A percentile compares a stretch with the other conserved stretches of the same genome.
These are phyloP conservation scores for Mesembryanthemum crystallinum DNA, from an alignment of 148 eudicot species.

Conservation along the genomic window DNA sequence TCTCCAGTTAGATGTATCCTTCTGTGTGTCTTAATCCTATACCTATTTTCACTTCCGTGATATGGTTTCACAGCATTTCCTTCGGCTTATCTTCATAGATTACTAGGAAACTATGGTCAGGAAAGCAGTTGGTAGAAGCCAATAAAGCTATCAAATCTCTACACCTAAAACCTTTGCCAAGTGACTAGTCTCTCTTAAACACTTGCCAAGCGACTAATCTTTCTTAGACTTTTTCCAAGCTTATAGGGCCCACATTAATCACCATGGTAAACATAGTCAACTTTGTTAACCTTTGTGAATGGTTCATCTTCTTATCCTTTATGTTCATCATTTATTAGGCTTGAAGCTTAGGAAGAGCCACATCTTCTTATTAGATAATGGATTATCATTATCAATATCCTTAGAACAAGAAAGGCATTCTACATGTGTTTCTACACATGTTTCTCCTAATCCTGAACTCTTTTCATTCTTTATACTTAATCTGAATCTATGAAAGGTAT, in stretches of 20 bases:
- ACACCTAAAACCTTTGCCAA: slow-evolving; percentile 20
- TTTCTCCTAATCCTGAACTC: not conserved
- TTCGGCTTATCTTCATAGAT: not conserved
- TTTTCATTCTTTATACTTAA: not conserved
- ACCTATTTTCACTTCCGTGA: slow-evolving; percentile 9
- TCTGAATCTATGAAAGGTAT: not conserved
- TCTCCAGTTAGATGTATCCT: slow-evolving; percentile 15
- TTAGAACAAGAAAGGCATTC: not conserved
- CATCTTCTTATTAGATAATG: not conserved
- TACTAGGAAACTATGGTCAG: slow-evolving; percentile 11
- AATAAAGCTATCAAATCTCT: not conserved
- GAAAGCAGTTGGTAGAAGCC: slow-evolving; percentile 10
- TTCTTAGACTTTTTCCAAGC: not conserved
- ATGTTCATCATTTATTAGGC: not conserved
- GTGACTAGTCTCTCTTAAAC: slow-evolving; percentile 22
- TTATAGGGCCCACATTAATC: not conserved
- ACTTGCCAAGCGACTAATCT: slow-evolving; percentile 15
- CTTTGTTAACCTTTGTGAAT: not conserved
- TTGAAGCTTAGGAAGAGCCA: not conserved
- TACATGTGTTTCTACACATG: no score
- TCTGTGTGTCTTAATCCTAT: slow-evolving; percentile 10
- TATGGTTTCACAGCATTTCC: slow-evolving; percentile 5
- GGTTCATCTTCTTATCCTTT: not conserved
- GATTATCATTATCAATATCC: not conserved
- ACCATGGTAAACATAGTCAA: not conserved